Evolutionary conservation across 352 stramenopile genomes (phyloP), one percentile per base, ranked within the genome.

Genomic region (Phytophthora ramorum): DNA sequence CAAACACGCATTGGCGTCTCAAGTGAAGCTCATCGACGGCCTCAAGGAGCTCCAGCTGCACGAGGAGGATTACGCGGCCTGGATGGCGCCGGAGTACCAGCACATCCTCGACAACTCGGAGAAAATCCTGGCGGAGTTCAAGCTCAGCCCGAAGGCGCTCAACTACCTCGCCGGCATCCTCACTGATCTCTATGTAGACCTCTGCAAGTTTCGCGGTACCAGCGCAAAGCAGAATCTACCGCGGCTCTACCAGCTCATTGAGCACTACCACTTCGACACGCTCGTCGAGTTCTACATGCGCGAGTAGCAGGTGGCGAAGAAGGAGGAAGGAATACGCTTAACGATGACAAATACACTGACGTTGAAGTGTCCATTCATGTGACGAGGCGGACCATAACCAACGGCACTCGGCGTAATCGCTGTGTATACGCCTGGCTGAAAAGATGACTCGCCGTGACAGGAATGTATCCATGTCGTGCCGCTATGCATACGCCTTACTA

Each of bases 21-120:
- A 93, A 55, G 79, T 91, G 17, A 91, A 94, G 59, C 79, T 96
- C 43, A 89, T 93, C 37, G 87, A 95, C 28, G 79, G 85, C 13
- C 85, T 96, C 70, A 93, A 92, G 48, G 88, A 96, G 48, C 61
- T 96, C 19, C 81, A 92, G 46, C 84, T 91, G 66, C 86, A 96
- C 49, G 86, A 92, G 54, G 78, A 89, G 6, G 86, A 93, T 62
- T 76, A 89, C 43, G 47, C 70, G 7, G 69, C 72, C 35, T 95
- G 87, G 85, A 90, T 96, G 78, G 73, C 85, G 6, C 80, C 82
- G 7, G 89, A 96, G 66, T 96, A 95, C 58, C 80, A 91, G 57
- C 61, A 80, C 20, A 92, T 96, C 47, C 64, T 95, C 19, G 74
- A 69, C 19, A 73, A 89, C 47, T 75, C 79, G 17, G 81, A 91